These are phyloP conservation scores for Paramecium caudatum DNA, from an alignment of 73 alveolate genomes.

Conservation along the genomic window DNA sequence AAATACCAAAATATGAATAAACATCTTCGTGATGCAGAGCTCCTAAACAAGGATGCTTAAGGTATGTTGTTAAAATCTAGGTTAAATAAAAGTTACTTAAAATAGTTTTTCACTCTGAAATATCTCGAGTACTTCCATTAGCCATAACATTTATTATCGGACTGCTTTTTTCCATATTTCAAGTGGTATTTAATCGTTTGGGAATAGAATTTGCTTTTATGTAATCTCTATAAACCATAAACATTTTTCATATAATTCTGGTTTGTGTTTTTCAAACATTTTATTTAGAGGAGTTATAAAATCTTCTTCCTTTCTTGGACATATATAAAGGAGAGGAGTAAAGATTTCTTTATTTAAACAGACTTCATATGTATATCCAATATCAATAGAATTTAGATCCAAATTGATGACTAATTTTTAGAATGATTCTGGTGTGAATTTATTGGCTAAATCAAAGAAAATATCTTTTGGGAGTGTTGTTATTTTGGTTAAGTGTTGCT, in stretches of 20 bases:
- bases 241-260: conserved; percentile 17
- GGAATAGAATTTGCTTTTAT: conserved; percentile 33
- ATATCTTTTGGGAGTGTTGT: background rate
- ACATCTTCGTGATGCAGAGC: conserved; percentile 44
- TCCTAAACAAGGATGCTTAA: conserved; percentile 46
- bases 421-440: conserved; percentile 27
- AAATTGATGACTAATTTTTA: conserved; percentile 27
- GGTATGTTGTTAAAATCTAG: background rate
- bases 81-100: no score
- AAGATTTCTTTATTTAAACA: conserved; percentile 27
- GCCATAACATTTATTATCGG: conserved; percentile 45
- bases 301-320: conserved; percentile 64
- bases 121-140: conserved; percentile 18
- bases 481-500: background rate
- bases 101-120: conserved; percentile 2
- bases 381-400: conserved; percentile 50
- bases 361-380: conserved; percentile 56
- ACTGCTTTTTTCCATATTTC: conserved; percentile 55
- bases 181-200: conserved; percentile 22
- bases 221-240: conserved; percentile 56
- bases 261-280: conserved; percentile 33
- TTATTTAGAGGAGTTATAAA: conserved; percentile 43
- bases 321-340: conserved; percentile 28
- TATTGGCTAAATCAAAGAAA: conserved; percentile 42
- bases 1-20: background rate